phyloP scores from a whole-genome alignment of 495 filamentous ascomycete genomes.

The Penicillium verhagenii region DNA sequence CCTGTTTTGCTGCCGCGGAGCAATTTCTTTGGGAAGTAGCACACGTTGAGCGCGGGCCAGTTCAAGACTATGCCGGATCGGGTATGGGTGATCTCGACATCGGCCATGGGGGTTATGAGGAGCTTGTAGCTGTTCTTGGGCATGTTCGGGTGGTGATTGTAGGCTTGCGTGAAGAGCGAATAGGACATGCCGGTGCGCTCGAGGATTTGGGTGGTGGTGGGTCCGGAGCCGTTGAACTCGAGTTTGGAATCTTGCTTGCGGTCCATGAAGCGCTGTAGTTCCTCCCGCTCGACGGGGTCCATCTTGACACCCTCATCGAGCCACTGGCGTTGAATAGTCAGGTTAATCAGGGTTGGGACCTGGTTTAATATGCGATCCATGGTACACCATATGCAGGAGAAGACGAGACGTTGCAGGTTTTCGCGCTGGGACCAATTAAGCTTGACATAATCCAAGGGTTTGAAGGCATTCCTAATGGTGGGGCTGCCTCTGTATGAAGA shows the following conservation, averaged over 20 bases:
- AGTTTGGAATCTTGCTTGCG: constrained; percentile 13
- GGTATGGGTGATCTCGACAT: constrained; percentile 15
- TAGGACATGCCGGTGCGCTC: background rate
- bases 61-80: background rate
- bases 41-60: constrained; percentile 18
- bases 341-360: constrained; percentile 33
- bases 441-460: constrained; percentile 33
- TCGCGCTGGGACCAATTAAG: constrained; percentile 21
- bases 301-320: constrained; percentile 27
- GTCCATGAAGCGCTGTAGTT: constrained; percentile 23
- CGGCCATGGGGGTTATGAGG: constrained; percentile 21
- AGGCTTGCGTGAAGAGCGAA: background rate
- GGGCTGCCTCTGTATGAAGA: background rate
- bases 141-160: too few relatives aligned
- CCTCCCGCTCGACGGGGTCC: constrained; percentile 15
- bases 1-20: constrained; percentile 26
- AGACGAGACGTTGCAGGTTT: constrained; percentile 30
- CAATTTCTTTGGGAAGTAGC: constrained; percentile 24
- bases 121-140: constrained; percentile 20
- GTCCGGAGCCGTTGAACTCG: constrained; percentile 20
- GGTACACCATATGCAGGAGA: constrained; percentile 43
- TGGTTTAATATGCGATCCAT: constrained; percentile 27
- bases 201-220: background rate
- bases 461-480: constrained; percentile 27
- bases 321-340: constrained; percentile 37